Percentiles rank a stretch among this genome's conserved stretches.
Evolutionary conservation across 371 early-diverging fungal species (phyloP).

Genomic region (Scutellospora calospora): DNA sequence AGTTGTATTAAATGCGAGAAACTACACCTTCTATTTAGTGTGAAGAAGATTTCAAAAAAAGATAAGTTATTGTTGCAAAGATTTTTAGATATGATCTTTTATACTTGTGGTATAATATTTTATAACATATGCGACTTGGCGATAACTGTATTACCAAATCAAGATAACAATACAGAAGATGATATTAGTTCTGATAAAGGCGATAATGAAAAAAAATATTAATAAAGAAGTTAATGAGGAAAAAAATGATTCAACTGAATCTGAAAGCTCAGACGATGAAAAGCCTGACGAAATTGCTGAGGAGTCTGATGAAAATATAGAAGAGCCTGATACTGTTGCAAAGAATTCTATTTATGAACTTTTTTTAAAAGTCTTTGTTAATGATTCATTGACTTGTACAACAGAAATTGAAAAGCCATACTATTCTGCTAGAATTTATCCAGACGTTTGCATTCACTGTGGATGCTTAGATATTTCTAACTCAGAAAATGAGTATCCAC

Average conservation of each 20-base stretch:
- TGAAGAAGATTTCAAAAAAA: background rate
- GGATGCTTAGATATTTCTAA: background rate
- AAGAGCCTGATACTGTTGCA: background rate
- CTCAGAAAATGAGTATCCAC: background rate
- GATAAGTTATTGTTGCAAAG: background rate
- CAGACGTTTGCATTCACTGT: background rate
- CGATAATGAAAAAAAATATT: no score
- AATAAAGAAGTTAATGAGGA: no score
- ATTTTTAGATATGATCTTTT: background rate
- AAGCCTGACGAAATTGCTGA: background rate
- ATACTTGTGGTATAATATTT: background rate
- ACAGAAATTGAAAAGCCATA: background rate
- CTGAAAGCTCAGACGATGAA: background rate
- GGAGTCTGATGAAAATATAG: background rate
- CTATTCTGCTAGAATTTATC: background rate
- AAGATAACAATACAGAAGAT: no score
- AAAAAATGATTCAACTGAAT: no score
- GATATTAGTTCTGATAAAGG: no score
- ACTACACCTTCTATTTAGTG: background rate
- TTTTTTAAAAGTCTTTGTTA: conserved; percentile 18
- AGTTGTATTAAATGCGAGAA: background rate
- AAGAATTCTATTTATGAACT: conserved; percentile 1
- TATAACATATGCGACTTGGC: background rate
- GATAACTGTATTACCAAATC: background rate
- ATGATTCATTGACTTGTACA: background rate